Base-by-base conservation (phyloP, 225 moss, liverwort and hornwort species). In the Thuidium tamariscinum region DNA sequence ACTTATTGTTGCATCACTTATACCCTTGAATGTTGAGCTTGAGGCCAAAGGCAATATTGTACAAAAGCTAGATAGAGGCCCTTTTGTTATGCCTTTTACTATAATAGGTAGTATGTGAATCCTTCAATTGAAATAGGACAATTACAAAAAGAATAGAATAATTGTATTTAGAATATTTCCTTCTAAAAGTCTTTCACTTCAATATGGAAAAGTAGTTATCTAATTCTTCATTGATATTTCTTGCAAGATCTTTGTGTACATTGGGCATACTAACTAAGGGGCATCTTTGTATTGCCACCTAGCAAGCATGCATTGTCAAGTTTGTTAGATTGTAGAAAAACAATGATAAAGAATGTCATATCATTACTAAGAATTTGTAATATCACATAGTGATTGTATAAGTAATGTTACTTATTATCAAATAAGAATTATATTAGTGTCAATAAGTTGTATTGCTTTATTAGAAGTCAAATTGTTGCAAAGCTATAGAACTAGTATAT, bases 381-480 rank as follows among this genome's bases (percentile, higher is more conserved):
- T 5, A 52, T 51, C 5, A n/a, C 52, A 13, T 0, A 8, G 0
- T 74, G n/a, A 74, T 52, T 74, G 8, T n/a, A 5, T 13, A n/a
- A 51, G 0, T 8, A 34, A 34, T 51, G 14, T 20, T 51, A 1
- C n/a, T 74, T 74, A 13, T 13, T 8, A 74, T 52, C 13, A n/a
- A n/a, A 13, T n/a, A 51, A 21, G 0, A 74, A 19, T 0, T 32
- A 0, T 13, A 74, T 17, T 0, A 20, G 0, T 73, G 20, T 49
- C 0, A 0, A 32, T 32, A 0, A 32, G 1, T 20, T 34, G 4
- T 49, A 5, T 13, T 0, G 0, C 34, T 4, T 46, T 7, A 13
- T 32, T 20, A 0, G 1, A 74, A 49, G 32, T 74, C 1, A 20
- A 0, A 74, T 49, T 32, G 5, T 0, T 0, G 0, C 4, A 49